Evolutionary conservation across 768 basidiomycete genomes (phyloP), one percentile per base, ranked within the genome.

Genomic region (Termitomyces bulborhizus): DNA sequence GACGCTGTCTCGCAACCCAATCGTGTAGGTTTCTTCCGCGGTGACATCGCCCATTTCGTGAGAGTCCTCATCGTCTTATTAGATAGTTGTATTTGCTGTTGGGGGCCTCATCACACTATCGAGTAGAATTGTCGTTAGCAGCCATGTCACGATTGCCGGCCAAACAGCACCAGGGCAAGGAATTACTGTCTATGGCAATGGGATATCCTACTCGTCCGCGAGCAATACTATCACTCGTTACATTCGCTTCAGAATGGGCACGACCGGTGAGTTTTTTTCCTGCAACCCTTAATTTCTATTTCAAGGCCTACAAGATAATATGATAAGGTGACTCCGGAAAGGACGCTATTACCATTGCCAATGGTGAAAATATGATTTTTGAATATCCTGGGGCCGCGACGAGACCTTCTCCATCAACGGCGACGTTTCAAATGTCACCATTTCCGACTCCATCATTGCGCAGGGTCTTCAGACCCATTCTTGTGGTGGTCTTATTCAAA

Each of bases 101-200:
- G 71, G 71, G 4, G 70, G 71, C 9, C 36, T 72, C 53, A 71
- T 72, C 47, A 69, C 59, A 27, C 70, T 70, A 31, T 63, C 49
- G 12, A 55, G 56, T 42, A 66, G 71, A 26, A 63, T 71, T 16
- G 68, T 72, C 32, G 60, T 72, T 32, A 70, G 66, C 47, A 62
- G 58, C 18, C 63, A 68, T 51, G 62, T 69, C 24, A 68, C 63
- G 1, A 71, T 72, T 18, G 68, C 67, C 36, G 70, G 71, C 3
- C 69, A 72, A 53, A 72, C 70, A n/a, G 70, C 71, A 18, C 71
- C 71, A 26, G 71, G 71, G 15, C 69, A 70, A 60, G 71, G 70
- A n/a, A 72, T 72, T 27, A 72, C 70, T 21, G 66, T 71, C 42
- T 70, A 69, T 51, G 70, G 70, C 9, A 71, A 72, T 47, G 69